Evolutionary conservation across 345 rosid genomes (phyloP), one percentile per base, ranked within the genome.

Genomic region (Linum tenue): DNA sequence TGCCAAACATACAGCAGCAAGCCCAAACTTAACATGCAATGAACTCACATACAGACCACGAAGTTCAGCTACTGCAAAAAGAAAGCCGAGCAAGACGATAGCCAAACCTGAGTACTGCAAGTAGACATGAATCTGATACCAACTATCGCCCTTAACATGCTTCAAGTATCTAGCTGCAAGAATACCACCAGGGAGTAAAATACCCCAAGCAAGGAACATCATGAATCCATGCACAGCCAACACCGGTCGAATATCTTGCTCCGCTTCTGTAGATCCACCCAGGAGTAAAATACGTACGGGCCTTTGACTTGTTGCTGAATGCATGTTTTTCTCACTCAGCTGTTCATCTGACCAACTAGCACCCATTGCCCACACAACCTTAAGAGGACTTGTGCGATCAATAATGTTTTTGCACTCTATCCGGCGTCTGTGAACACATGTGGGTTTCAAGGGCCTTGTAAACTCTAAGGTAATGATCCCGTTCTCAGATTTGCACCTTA

Each of bases 181-280:
- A 73, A 87, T 81, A 40, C 99, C 97, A 2, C 95, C 89, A 15
- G 99, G 97, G 65, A 94, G 86, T 75, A 94, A 72, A 80, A 94
- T 88, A 48, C 97, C 99, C 97, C 97, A 94, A 62, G 97, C 95
- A 12, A 94, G 99, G 78, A 94, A 94, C 99, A 94, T 90, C 99
- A 94, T 90, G 80, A 90, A 94, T 51, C 99, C 97, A n/a, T 94
- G 99, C 51, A 90, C 97, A 1, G 97, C 95, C 59, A 88, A 76
- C 11, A 94, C 97, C 0, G 97, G 97, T 41, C 84, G 80, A 68
- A 94, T 75, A 84, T 86, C 99, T 77, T 94, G 95, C 73, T 90
- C 96, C 0, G 96, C 96, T 71, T 94, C 97, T 31, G 95, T 88
- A 55, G 96, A 90, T 55, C 97, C 99, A 41, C 85, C 83, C 65